phyloP scores from a whole-genome alignment of 352 stramenopile species.

The Blastocystis sp. region DNA sequence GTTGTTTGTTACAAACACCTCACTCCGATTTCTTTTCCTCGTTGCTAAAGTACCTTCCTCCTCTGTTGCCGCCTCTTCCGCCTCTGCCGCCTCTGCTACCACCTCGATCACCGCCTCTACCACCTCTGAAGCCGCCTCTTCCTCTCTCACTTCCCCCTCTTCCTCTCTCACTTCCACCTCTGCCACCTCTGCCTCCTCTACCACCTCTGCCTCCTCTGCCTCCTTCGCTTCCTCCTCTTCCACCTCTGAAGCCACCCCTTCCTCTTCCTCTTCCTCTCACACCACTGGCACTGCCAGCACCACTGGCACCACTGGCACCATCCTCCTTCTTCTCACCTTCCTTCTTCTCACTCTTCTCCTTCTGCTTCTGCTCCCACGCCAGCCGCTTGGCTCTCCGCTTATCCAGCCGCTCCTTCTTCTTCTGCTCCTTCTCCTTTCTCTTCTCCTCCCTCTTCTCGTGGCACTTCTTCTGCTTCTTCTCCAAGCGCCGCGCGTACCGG shows the following conservation, averaged over 20 bases:
- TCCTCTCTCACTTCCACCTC: not conserved
- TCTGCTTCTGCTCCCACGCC: not conserved
- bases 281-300: not conserved
- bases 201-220: not conserved
- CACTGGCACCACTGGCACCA: not conserved
- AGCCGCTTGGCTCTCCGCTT: not conserved
- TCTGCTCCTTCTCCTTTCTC: slow-evolving; percentile 3
- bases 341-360: slow-evolving; percentile 8
- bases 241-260: not conserved
- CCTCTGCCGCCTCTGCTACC: not conserved
- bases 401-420: not conserved
- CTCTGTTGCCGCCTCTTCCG: not conserved
- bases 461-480: slow-evolving; percentile 18
- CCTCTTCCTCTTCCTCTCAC: not conserved
- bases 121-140: not conserved
- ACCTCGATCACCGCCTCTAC: not conserved
- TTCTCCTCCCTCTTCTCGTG: not conserved
- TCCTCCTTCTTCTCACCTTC: slow-evolving; percentile 12
- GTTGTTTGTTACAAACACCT: slow-evolving; percentile 11
- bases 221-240: not conserved
- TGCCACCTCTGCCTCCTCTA: slow-evolving; percentile 2
- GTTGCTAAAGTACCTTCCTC: not conserved
- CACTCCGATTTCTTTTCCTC: not conserved
- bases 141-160: not conserved
- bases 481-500: not conserved